Base-by-base conservation (phyloP, 352 stramenopile species). In the Pythium diclinum region DNA sequence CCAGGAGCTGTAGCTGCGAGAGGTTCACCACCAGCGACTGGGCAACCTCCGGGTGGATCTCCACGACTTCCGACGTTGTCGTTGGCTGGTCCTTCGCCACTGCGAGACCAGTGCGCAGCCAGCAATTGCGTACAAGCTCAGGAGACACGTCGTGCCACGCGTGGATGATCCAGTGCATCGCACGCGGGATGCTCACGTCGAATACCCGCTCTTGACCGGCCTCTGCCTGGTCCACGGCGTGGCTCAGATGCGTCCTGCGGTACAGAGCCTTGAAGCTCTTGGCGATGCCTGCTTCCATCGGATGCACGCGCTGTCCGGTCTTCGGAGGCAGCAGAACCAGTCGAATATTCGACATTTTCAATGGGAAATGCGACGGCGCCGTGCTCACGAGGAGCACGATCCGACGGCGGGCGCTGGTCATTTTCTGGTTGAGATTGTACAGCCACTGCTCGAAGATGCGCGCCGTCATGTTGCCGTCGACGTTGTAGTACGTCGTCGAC, bases 11-110 rank as follows among this genome's bases (percentile, higher is more conserved):
- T 13, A 72, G 36, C 49, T 72, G 66, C 49, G 60, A 64, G 36
- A 69, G 63, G 60, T 56, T 64, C 63, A 69, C 63, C 33, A 61
- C 56, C 16, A 69, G 63, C 46, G 56, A 64, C n/a, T 69, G 63
- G 25, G 61, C 56, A 36, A 69, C 49, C 36, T 69, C 63, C 1
- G 56, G 63, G 25, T 52, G 48, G 28, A 69, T 49, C 1, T 57
- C 56, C 5, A 25, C 33, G 13, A 42, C 8, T 32, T 21, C 16
- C 8, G 3, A 25, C 36, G 1, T 14, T 17, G n/a, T 2, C 34
- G 1, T 44, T 19, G 5, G 25, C 16, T n/a, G 19, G 16, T 28
- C 14, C 21, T 19, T 8, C 8, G 33, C 36, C 38, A 25, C 16
- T 17, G 17, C 7, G 0, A 69, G 28, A 11, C 56, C 56, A 3